A percentile compares a stretch with the other conserved stretches of the same genome.
Evolutionary conservation across 495 filamentous ascomycete species (phyloP).

Genomic region (Letharia columbiana): DNA sequence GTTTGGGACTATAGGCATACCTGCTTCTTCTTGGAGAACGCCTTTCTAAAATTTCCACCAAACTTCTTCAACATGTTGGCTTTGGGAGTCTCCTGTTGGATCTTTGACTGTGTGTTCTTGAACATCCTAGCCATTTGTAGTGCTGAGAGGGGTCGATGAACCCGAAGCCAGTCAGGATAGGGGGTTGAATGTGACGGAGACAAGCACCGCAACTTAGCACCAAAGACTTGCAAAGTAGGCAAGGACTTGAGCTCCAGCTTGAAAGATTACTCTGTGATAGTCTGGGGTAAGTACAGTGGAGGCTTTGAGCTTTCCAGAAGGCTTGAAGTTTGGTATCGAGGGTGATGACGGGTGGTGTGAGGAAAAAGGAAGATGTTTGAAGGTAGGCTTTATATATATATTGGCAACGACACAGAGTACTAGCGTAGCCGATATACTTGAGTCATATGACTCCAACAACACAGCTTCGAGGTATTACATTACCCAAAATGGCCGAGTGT

Average conservation of each 20-base stretch:
- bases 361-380: background rate
- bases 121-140: background rate
- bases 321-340: background rate
- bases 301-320: background rate
- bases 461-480: background rate
- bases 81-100: background rate
- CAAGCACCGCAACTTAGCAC: background rate
- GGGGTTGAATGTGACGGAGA: background rate
- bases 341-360: background rate
- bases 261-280: background rate
- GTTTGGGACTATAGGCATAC: background rate
- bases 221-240: background rate
- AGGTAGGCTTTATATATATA: background rate
- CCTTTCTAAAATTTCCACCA: background rate
- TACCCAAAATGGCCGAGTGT: background rate
- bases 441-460: background rate
- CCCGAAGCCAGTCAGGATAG: background rate
- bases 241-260: background rate
- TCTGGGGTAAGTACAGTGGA: background rate
- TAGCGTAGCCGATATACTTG: background rate
- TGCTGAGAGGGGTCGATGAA: background rate
- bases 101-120: background rate
- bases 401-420: background rate
- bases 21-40: background rate
- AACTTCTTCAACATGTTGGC: background rate